phyloP scores from a whole-genome alignment of 495 filamentous ascomycete genomes.

The Trichoderma parareesei region DNA sequence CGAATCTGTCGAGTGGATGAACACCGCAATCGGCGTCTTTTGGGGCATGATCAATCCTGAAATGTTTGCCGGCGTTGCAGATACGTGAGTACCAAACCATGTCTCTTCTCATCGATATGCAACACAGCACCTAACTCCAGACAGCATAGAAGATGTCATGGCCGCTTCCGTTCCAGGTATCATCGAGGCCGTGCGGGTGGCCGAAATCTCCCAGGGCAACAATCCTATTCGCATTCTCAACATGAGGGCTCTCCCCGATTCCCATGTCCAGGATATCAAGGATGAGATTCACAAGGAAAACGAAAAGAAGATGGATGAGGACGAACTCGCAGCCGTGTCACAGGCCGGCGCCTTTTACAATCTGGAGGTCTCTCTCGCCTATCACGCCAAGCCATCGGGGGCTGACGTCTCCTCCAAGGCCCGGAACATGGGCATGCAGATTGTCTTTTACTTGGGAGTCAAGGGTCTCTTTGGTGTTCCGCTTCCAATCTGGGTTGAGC shows the following conservation, averaged over 20 bases:
- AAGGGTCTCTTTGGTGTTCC: conserved; percentile 82
- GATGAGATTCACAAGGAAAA: conserved; percentile 68
- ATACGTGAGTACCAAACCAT: conserved; percentile 19
- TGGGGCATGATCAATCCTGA: conserved; percentile 92
- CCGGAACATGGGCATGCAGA: conserved; percentile 88
- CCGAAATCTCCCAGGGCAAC: conserved; percentile 87
- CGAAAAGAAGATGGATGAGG: conserved; percentile 70
- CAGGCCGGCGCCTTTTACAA: conserved; percentile 94
- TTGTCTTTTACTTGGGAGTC: conserved; percentile 87
- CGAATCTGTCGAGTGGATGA: conserved; percentile 90
- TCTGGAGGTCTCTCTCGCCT: conserved; percentile 85
- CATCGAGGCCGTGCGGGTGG: conserved; percentile 91
- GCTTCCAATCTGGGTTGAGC: conserved; percentile 56
- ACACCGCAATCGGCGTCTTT: conserved; percentile 67
- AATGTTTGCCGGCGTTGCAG: conserved; percentile 64
- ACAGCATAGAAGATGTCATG: conserved; percentile 67
- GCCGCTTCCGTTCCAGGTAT: conserved; percentile 83
- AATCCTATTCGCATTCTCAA: conserved; percentile 88
- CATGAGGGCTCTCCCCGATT: conserved; percentile 77
- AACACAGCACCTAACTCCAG: not conserved
- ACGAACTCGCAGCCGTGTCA: conserved; percentile 82
- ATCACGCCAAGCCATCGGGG: conserved; percentile 72
- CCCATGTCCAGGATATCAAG: conserved; percentile 71
- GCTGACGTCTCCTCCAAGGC: conserved; percentile 67
- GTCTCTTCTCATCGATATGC: not conserved